A percentile compares a stretch with the other conserved stretches of the same genome.
Conservation (phyloP, 2,329 filamentous ascomycete species). For the Aspergillus glaucus region DNA sequence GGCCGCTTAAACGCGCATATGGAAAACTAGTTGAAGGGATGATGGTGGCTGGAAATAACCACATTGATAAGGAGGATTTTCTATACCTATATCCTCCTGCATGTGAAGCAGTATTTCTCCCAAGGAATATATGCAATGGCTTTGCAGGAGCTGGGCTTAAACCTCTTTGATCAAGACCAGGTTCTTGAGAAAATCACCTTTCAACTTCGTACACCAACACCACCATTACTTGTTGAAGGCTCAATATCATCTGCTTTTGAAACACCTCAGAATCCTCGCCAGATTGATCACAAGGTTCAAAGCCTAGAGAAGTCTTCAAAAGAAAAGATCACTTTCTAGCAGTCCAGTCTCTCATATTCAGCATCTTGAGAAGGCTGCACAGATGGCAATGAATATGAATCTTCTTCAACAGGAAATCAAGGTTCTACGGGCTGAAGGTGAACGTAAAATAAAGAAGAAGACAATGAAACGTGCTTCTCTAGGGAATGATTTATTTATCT, state of each 20-base stretch:
- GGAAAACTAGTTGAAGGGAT: too few relatives aligned
- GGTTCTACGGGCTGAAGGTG: not conserved
- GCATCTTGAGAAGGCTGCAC: constrained; percentile 5
- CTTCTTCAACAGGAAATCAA: too few relatives aligned
- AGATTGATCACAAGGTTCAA: not conserved
- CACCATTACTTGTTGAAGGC: not conserved
- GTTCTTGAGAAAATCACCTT: constrained; percentile 2
- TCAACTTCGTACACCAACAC: constrained; percentile 3
- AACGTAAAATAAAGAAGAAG: constrained; percentile 1
- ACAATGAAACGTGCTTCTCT: not conserved
- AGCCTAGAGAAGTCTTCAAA: not conserved
- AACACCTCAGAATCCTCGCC: not conserved
- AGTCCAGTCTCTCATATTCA: constrained; percentile 7
- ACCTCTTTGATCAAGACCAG: too few relatives aligned
- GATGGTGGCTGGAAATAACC: too few relatives aligned
- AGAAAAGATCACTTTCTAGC: constrained; percentile 5
- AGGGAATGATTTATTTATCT: not conserved
- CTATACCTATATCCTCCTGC: too few relatives aligned
- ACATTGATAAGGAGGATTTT: too few relatives aligned
- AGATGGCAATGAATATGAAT: too few relatives aligned
- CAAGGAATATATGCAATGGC: too few relatives aligned
- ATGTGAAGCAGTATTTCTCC: too few relatives aligned
- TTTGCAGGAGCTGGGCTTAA: too few relatives aligned
- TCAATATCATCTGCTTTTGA: constrained; percentile 3
- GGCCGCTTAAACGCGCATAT: too few relatives aligned